Conservation (phyloP, 2,329 filamentous ascomycete species). For the Botrytis pseudocinerea region DNA sequence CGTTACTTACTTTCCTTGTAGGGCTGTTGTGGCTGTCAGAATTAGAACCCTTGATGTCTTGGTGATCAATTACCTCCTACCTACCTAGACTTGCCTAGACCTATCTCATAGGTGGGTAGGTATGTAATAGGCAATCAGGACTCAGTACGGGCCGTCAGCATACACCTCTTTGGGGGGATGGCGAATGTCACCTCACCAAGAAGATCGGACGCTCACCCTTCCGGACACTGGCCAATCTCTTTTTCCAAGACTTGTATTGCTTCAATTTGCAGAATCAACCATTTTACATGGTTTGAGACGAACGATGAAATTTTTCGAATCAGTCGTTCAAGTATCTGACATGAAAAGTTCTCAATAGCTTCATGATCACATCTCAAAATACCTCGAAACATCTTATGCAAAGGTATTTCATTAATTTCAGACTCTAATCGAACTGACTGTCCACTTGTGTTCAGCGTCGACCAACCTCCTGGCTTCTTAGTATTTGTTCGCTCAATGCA, state of each 20-base stretch:
- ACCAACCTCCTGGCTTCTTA: neutral
- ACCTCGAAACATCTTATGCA: slow-evolving; percentile 5
- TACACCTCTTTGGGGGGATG: neutral
- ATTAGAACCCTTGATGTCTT: slow-evolving; percentile 16
- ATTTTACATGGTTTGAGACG: slow-evolving; percentile 15
- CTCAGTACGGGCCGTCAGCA: neutral
- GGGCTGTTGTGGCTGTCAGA: slow-evolving; percentile 18
- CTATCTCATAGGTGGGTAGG: neutral
- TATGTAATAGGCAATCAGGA: neutral
- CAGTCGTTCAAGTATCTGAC: neutral
- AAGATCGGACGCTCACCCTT: slow-evolving; percentile 31
- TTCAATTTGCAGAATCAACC: neutral
- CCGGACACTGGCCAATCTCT: slow-evolving; percentile 32
- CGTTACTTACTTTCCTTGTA: slow-evolving; percentile 4
- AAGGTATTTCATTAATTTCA: slow-evolving; percentile 11
- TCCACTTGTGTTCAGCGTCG: neutral
- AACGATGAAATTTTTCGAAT: neutral
- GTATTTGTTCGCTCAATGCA: neutral
- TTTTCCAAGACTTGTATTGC: slow-evolving; percentile 20
- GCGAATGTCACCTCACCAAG: neutral
- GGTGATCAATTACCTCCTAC: neutral
- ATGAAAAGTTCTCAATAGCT: slow-evolving; percentile 5
- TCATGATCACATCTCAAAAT: slow-evolving; percentile 9
- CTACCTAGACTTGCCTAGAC: neutral
- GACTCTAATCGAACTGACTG: neutral